Conservation (phyloP, 768 basidiomycete species). For the Tephrocybe rancida region DNA sequence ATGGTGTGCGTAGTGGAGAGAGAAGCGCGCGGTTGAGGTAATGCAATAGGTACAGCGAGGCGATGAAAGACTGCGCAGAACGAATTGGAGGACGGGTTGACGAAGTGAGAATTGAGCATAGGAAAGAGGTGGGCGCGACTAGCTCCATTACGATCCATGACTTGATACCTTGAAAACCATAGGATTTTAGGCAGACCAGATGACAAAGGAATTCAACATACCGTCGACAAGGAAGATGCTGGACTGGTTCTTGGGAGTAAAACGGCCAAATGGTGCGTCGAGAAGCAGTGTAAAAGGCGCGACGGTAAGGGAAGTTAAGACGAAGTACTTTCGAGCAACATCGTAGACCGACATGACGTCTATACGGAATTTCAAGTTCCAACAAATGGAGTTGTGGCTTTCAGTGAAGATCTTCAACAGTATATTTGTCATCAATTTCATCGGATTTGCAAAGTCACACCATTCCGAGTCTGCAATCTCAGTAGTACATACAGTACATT, state of each 20-base stretch:
- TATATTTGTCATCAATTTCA: no score
- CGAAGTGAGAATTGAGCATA: constrained; percentile 47
- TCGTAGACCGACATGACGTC: constrained; percentile 10
- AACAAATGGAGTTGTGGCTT: not conserved
- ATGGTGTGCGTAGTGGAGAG: constrained; percentile 79
- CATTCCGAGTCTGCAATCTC: no score
- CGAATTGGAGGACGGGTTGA: constrained; percentile 38
- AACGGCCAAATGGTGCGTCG: constrained; percentile 68
- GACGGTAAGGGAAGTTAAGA: not conserved
- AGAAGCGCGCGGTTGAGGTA: constrained; percentile 76
- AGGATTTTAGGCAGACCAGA: not conserved
- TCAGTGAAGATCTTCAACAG: no score
- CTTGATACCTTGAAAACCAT: constrained; percentile 23
- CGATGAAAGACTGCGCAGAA: constrained; percentile 52
- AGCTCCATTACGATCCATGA: constrained; percentile 85
- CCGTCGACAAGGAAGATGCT: constrained; percentile 62
- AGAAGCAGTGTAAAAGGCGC: constrained; percentile 37
- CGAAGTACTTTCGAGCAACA: constrained; percentile 16
- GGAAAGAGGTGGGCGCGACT: constrained; percentile 57
- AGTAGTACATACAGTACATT: no score
- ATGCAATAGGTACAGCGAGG: constrained; percentile 66
- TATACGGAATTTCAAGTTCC: not conserved
- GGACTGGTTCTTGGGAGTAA: constrained; percentile 44
- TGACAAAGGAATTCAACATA: constrained; percentile 16
- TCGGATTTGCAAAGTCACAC: no score